These are phyloP conservation scores for Mycena leptocephala DNA, from an alignment of 768 basidiomycete genomes.

Conservation along the genomic window DNA sequence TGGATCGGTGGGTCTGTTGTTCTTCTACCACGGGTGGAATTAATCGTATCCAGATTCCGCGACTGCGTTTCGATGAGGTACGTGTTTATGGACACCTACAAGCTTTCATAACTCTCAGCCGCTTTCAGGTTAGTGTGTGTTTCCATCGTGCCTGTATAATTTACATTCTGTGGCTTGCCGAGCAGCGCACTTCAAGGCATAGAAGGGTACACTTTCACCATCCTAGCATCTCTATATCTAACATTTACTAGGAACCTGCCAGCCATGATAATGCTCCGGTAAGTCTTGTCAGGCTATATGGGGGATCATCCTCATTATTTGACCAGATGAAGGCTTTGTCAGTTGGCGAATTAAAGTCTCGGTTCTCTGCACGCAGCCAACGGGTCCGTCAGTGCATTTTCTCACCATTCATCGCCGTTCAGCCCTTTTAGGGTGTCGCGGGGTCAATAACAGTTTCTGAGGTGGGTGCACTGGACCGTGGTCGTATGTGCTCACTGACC, in stretches of 20 bases:
- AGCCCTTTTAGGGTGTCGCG: not conserved
- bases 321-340: slow-evolving; percentile 8
- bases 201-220: slow-evolving; percentile 6
- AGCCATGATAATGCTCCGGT: slow-evolving; percentile 4
- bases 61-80: slow-evolving; percentile 19
- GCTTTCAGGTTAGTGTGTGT: not conserved
- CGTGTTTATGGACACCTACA: not conserved
- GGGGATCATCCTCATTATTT: not conserved
- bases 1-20: slow-evolving; percentile 10
- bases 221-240: not conserved
- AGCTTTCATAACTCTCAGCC: not conserved
- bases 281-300: not conserved
- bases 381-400: not conserved
- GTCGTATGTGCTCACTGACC: not conserved
- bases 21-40: not conserved
- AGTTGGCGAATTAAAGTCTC: not conserved
- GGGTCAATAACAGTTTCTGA: slow-evolving; percentile 22
- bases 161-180: not conserved
- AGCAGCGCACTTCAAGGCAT: slow-evolving; percentile 5
- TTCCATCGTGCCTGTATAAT: not conserved
- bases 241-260: slow-evolving; percentile 17
- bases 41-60: slow-evolving; percentile 14
- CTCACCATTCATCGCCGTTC: not conserved
- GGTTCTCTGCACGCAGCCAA: not conserved
- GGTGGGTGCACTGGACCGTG: not conserved